A percentile compares a stretch with the other conserved stretches of the same genome.
Evolutionary conservation across 2,329 filamentous ascomycete genomes (phyloP).

Genomic region (Leptosphaerulina australis): DNA sequence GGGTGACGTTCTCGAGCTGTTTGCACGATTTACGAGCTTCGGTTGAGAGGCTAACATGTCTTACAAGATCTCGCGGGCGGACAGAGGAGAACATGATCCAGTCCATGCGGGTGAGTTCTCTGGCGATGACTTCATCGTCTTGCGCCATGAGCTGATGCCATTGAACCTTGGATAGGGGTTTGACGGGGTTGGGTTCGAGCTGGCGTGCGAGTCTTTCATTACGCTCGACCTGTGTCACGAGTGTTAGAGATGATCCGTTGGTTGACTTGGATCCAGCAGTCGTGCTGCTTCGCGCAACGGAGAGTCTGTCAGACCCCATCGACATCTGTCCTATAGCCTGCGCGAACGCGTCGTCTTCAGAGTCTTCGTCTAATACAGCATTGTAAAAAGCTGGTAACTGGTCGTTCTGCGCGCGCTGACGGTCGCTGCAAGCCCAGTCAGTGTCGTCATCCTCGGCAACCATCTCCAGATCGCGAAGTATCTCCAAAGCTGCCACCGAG

Average conservation of each 20-base stretch:
- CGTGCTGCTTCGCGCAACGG: constrained; percentile 39
- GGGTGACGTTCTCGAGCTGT: constrained; percentile 83
- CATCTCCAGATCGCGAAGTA: constrained; percentile 75
- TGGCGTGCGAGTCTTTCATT: constrained; percentile 79
- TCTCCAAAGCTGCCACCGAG: constrained; percentile 82
- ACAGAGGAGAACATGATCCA: constrained; percentile 99
- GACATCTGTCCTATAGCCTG: constrained; percentile 41
- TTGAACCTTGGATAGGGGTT: constrained; percentile 79
- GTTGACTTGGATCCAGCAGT: constrained; percentile 36
- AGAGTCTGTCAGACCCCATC: constrained; percentile 36
- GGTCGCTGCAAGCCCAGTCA: constrained; percentile 86
- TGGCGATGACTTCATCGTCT: constrained; percentile 81
- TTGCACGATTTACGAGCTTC: constrained; percentile 76
- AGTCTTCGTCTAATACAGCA: constrained; percentile 49
- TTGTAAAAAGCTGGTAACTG: constrained; percentile 52
- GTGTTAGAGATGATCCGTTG: constrained; percentile 50
- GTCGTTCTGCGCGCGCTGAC: constrained; percentile 57
- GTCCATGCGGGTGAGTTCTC: constrained; percentile 92
- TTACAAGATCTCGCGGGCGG: constrained; percentile 87
- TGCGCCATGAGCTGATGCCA: constrained; percentile 92
- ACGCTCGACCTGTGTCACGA: constrained; percentile 72
- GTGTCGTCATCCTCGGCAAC: constrained; percentile 88
- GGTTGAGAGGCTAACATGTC: constrained; percentile 79
- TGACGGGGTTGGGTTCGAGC: constrained; percentile 71
- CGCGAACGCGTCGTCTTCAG: constrained; percentile 44